Percentiles rank a stretch among this genome's conserved stretches.
Evolutionary conservation across 2,329 filamentous ascomycete genomes (phyloP).

Genomic region (Camillea tinctor): DNA sequence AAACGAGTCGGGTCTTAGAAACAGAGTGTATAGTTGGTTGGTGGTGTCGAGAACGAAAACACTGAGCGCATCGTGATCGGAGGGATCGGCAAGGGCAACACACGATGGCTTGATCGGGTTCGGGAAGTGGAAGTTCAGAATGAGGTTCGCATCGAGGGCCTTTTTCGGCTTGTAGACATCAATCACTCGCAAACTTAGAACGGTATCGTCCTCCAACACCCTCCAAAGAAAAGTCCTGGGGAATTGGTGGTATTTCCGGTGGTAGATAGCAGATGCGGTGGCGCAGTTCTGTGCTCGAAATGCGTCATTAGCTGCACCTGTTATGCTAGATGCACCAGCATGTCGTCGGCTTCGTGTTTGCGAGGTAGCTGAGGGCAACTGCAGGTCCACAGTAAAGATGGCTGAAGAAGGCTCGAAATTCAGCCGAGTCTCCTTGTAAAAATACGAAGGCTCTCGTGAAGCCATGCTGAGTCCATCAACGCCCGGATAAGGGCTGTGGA

Average conservation of each 20-base stretch:
- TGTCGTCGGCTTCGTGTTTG: slow-evolving; percentile 44
- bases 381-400: slow-evolving; percentile 68
- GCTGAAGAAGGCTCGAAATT: slow-evolving; percentile 73
- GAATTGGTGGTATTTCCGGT: slow-evolving; percentile 70
- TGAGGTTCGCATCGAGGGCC: slow-evolving; percentile 68
- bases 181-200: slow-evolving; percentile 78
- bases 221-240: slow-evolving; percentile 92
- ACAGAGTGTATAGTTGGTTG: slow-evolving; percentile 79
- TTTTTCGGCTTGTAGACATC: slow-evolving; percentile 72
- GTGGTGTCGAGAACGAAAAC: slow-evolving; percentile 67
- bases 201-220: slow-evolving; percentile 73
- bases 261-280: slow-evolving; percentile 77
- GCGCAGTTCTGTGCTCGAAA: slow-evolving; percentile 75
- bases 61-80: slow-evolving; percentile 59
- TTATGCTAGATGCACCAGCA: slow-evolving; percentile 36
- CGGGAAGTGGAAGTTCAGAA: slow-evolving; percentile 75
- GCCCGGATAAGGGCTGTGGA: slow-evolving; percentile 15
- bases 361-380: slow-evolving; percentile 57
- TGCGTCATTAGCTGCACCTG: slow-evolving; percentile 62
- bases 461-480: slow-evolving; percentile 69
- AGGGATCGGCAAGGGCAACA: slow-evolving; percentile 77
- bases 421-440: slow-evolving; percentile 85
- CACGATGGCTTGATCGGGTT: slow-evolving; percentile 72
- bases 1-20: slow-evolving; percentile 81
- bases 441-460: slow-evolving; percentile 58